Evolutionary conservation across 208 protist genomes (phyloP).

Genomic region (Leishmania arabica): DNA sequence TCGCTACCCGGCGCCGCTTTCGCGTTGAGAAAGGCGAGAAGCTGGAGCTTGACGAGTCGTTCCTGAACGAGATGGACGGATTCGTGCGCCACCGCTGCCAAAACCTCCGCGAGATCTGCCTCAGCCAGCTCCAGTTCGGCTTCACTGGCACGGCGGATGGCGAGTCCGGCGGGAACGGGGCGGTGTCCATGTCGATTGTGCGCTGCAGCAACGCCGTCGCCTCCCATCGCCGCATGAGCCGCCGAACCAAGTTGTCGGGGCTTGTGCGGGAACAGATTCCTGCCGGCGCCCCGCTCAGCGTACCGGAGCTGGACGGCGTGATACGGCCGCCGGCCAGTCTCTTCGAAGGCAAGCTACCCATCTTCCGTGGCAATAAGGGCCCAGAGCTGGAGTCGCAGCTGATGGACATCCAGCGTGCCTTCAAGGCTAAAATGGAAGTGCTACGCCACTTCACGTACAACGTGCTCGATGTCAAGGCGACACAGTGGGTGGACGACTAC

Average conservation of each 20-base stretch:
- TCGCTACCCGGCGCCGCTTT: constrained; percentile 79
- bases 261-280: constrained; percentile 33
- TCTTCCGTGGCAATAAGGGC: constrained; percentile 95
- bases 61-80: constrained; percentile 97
- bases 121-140: constrained; percentile 97
- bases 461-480: constrained; percentile 98
- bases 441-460: constrained; percentile 94
- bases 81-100: constrained; percentile 97
- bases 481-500: constrained; percentile 97
- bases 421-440: constrained; percentile 91
- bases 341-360: constrained; percentile 83
- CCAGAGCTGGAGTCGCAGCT: constrained; percentile 95
- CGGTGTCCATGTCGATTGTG: background rate
- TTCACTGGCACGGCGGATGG: constrained; percentile 57
- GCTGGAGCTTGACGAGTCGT: constrained; percentile 92
- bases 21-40: constrained; percentile 84
- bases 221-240: constrained; percentile 17
- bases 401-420: constrained; percentile 95
- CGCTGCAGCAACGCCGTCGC: constrained; percentile 18
- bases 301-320: constrained; percentile 69
- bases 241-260: constrained; percentile 25
- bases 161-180: constrained; percentile 24
- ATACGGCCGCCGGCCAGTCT: constrained; percentile 38
- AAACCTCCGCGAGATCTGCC: constrained; percentile 97
- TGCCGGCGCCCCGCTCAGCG: constrained; percentile 46